A percentile compares a stretch with the other conserved stretches of the same genome.
Evolutionary conservation across 2,329 filamentous ascomycete species (phyloP).

Genomic region (Apiospora koreana): DNA sequence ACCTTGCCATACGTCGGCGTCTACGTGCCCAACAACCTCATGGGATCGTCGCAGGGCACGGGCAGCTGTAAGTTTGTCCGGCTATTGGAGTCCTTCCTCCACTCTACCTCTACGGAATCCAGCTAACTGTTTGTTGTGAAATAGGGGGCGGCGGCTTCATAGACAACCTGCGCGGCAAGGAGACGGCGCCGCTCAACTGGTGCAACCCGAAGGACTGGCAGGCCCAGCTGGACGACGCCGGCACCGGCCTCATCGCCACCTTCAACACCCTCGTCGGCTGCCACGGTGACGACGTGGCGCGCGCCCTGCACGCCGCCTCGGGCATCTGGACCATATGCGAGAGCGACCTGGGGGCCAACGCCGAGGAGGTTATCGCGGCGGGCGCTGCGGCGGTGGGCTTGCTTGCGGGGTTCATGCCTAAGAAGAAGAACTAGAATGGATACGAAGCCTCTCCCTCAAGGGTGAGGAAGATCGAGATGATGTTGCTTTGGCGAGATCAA

Average conservation of each 20-base stretch:
- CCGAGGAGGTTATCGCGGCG: neutral
- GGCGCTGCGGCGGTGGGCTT: neutral
- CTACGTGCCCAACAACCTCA: constrained; percentile 4
- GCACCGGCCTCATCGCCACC: neutral
- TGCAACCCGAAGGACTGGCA: neutral
- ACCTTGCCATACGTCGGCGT: neutral
- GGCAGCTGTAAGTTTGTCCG: neutral
- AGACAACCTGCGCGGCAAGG: constrained; percentile 4
- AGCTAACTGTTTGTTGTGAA: too few species aligned
- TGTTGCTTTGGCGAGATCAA: too few species aligned
- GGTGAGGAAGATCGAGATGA: too few species aligned
- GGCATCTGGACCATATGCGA: neutral
- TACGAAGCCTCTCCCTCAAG: too few species aligned
- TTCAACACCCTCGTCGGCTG: constrained; percentile 5
- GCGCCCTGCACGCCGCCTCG: constrained; percentile 5
- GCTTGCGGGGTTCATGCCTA: neutral
- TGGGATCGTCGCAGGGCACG: neutral
- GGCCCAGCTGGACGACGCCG: constrained; percentile 1
- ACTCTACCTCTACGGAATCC: too few species aligned
- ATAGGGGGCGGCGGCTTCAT: constrained; percentile 1
- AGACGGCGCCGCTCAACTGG: neutral
- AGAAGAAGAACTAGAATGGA: neutral
- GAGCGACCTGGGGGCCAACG: constrained; percentile 63
- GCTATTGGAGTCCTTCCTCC: too few species aligned
- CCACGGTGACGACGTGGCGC: neutral